Percentiles rank a stretch among this genome's conserved stretches.
phyloP scores from a whole-genome alignment of 2,329 filamentous ascomycete species.

The Fusarium humuli region DNA sequence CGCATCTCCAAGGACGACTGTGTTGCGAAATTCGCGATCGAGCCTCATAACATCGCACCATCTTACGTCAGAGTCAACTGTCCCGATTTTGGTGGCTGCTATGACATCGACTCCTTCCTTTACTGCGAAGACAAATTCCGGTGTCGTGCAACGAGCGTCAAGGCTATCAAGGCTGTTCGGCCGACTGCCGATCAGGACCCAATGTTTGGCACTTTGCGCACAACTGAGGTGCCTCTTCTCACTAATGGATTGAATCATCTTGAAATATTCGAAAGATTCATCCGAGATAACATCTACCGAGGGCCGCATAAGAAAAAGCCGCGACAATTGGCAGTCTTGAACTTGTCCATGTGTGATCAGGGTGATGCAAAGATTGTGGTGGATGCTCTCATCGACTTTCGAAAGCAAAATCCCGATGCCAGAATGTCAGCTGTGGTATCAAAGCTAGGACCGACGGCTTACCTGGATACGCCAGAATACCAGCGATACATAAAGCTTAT shows the following conservation, averaged over 20 bases:
- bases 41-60: not conserved
- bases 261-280: not conserved
- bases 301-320: fast-evolving
- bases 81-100: not conserved
- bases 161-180: not conserved
- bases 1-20: not conserved
- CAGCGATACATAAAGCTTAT: not conserved
- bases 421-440: slow-evolving; percentile 4
- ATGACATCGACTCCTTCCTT: slow-evolving; percentile 5
- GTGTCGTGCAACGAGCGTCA: slow-evolving; percentile 10
- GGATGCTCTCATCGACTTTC: not conserved
- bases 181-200: not conserved
- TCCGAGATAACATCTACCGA: not conserved
- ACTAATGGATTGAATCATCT: not conserved
- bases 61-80: slow-evolving; percentile 10
- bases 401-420: not conserved
- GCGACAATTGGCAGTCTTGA: slow-evolving; percentile 2
- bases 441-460: not conserved
- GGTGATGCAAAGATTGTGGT: slow-evolving; percentile 9
- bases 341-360: slow-evolving; percentile 9
- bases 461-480: not conserved
- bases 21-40: not conserved
- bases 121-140: slow-evolving; percentile 10
- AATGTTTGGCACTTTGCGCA: not conserved
- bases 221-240: not conserved